Evolutionary conservation across 305 asterid species (phyloP).

Genomic region (Fraxinus paxiana): DNA sequence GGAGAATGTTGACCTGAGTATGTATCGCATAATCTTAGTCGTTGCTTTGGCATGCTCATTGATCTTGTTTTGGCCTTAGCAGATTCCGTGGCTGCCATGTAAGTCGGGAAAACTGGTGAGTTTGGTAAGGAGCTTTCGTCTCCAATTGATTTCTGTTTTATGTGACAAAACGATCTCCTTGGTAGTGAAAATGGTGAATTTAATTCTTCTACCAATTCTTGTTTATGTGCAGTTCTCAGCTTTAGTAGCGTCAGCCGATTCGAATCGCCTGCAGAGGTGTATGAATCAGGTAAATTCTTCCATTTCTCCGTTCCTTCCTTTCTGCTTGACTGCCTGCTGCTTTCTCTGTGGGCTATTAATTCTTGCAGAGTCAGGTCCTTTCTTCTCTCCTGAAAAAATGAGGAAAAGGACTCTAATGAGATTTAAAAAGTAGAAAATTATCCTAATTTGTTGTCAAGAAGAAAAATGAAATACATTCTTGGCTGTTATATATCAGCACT

Average conservation of each 20-base stretch:
- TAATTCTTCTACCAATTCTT: conserved; percentile 38
- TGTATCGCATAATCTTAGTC: conserved; percentile 49
- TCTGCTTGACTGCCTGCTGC: conserved; percentile 30
- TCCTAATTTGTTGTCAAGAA: background rate
- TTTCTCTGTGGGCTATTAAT: conserved; percentile 37
- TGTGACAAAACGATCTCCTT: conserved; percentile 60
- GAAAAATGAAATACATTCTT: background rate
- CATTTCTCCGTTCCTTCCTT: conserved; percentile 34
- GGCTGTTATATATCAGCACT: background rate
- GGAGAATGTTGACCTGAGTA: conserved; percentile 62
- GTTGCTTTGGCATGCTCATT: conserved; percentile 73
- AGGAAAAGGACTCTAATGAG: background rate
- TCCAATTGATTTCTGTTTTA: conserved; percentile 49
- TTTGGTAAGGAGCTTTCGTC: conserved; percentile 55
- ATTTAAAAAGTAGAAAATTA: background rate
- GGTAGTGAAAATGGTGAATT: conserved; percentile 52
- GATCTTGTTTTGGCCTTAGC: conserved; percentile 81
- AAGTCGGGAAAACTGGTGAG: conserved; percentile 62
- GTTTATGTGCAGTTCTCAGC: conserved; percentile 36
- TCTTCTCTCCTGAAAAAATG: conserved; percentile 51
- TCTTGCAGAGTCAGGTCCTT: conserved; percentile 45
- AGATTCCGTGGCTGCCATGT: conserved; percentile 83
- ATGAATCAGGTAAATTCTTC: conserved; percentile 32
- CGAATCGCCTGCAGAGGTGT: conserved; percentile 30
- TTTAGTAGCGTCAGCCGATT: conserved; percentile 35